Evolutionary conservation across 2,329 filamentous ascomycete genomes (phyloP).

Genomic region (Aspergillus carbonarius): DNA sequence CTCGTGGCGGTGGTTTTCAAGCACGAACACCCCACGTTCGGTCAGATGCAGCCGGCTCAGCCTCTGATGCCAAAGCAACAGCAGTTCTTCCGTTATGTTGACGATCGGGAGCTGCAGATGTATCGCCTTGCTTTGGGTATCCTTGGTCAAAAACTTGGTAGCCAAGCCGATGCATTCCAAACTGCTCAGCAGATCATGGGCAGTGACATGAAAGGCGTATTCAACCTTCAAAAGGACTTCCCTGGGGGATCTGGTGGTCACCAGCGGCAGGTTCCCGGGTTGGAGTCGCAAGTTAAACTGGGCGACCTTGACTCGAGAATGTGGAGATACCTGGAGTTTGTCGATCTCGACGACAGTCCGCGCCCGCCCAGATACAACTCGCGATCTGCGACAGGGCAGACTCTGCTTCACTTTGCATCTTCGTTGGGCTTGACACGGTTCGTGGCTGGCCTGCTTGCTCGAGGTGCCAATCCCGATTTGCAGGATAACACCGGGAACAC

Average conservation of each 20-base stretch:
- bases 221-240: conserved; percentile 46
- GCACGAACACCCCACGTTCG: conserved; percentile 52
- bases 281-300: conserved; percentile 43
- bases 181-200: conserved; percentile 51
- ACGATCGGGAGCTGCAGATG: conserved; percentile 50
- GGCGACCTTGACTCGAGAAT: conserved; percentile 66
- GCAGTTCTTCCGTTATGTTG: conserved; percentile 67
- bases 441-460: conserved; percentile 71
- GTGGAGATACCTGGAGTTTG: conserved; percentile 71
- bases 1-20: conserved; percentile 70
- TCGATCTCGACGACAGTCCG: conserved; percentile 73
- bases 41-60: conserved; percentile 45
- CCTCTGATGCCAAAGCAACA: conserved; percentile 50
- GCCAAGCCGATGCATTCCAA: conserved; percentile 48
- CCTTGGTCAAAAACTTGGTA: conserved; percentile 48
- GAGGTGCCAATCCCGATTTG: conserved; percentile 73
- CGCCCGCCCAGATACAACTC: conserved; percentile 67
- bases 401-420: conserved; percentile 76
- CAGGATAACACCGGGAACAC: conserved; percentile 79
- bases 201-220: conserved; percentile 48
- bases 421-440: conserved; percentile 73
- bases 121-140: conserved; percentile 46
- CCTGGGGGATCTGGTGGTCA: conserved; percentile 45
- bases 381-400: conserved; percentile 66
- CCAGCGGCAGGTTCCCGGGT: conserved; percentile 46